Evolutionary conservation across 108 stramenopile species (phyloP), one percentile per base, ranked within the genome.

Genomic region (Skeletonema costatum): DNA sequence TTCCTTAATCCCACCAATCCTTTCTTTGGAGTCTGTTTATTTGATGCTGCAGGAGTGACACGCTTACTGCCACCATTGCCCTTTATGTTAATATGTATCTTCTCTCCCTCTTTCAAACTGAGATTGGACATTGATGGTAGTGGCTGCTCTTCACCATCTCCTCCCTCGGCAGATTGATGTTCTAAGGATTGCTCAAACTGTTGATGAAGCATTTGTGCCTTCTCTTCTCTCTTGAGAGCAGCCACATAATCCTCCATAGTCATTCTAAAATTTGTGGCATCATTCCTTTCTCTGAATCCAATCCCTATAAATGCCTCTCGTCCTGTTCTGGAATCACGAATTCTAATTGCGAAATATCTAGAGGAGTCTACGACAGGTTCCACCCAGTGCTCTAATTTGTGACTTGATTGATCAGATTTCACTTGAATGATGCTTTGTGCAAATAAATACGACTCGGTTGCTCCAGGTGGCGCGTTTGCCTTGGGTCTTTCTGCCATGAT

Each of bases 251-350:
- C 88, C 32, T 92, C 86, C 59, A 92, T 38, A 29, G 83, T 78
- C 81, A 91, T 87, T 64, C 84, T 73, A 66, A 95, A 95, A 74
- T 95, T 92, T 50, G 73, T 85, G 2, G 94, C 94, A 68, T 95
- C 94, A 63, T 84, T 74, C 42, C 94, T 80, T 29, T 95, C 94
- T 59, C 90, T 86, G 73, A 95, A 95, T 50, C 94, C 94, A 33
- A 93, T 63, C 38, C 94, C 94, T 51, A 95, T 85, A 39, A 88
- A 73, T 10, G 92, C 94, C 69, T 90, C 87, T 61, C 92, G 84
- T 25, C 78, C 81, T 5, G 83, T 86, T 64, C 82, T 77, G 53
- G 87, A 82, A 71, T 95, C 90, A 16, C 70, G 64, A 50, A 93
- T 91, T 10, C 92, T 81, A n/a, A 95, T 39, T 2, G 90, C 94